Evolutionary conservation across 1,139 yeast genomes (phyloP).

Genomic region (Candida tunisiensis): DNA sequence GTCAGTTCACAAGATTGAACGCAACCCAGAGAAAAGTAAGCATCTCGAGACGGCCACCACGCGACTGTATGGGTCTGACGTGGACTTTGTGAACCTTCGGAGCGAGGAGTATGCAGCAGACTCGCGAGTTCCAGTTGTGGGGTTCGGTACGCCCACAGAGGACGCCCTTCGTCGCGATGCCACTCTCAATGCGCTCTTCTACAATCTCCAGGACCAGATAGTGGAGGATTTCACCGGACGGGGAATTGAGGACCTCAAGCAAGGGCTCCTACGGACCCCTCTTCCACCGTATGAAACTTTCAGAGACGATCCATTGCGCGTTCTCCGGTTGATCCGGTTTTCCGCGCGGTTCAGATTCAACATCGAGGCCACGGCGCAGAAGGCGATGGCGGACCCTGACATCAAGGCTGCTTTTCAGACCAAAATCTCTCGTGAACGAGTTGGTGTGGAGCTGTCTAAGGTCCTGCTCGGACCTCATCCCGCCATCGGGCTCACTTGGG

Average conservation of each 20-base stretch:
- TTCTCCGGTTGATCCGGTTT: slow-evolving; percentile 68
- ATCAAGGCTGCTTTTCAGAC: slow-evolving; percentile 42
- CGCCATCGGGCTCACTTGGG: slow-evolving; percentile 41
- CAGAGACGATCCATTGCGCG: slow-evolving; percentile 84
- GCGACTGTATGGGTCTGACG: slow-evolving; percentile 57
- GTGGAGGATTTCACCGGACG: slow-evolving; percentile 73
- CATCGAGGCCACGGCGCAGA: slow-evolving; percentile 40
- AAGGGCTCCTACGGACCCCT: slow-evolving; percentile 75
- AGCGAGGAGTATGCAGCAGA: slow-evolving; percentile 71
- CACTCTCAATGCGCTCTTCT: slow-evolving; percentile 76
- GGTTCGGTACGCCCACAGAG: slow-evolving; percentile 75
- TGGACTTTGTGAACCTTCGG: slow-evolving; percentile 85
- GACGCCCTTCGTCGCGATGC: slow-evolving; percentile 94
- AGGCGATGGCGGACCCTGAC: slow-evolving; percentile 46
- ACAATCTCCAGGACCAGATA: slow-evolving; percentile 45
- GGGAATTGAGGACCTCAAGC: slow-evolving; percentile 55
- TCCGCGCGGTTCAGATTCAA: slow-evolving; percentile 62
- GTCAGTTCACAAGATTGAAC: slow-evolving; percentile 64
- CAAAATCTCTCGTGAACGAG: slow-evolving; percentile 81
- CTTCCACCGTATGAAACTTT: slow-evolving; percentile 72
- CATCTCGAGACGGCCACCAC: slow-evolving; percentile 96
- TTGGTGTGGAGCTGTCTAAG: slow-evolving; percentile 75
- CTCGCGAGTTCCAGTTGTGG: slow-evolving; percentile 56
- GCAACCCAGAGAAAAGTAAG: slow-evolving; percentile 88
- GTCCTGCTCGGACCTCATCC: slow-evolving; percentile 51